Percentiles rank a stretch among this genome's conserved stretches.
Evolutionary conservation across 805 yeast species (phyloP).

Genomic region (Candida nonsorbophila): DNA sequence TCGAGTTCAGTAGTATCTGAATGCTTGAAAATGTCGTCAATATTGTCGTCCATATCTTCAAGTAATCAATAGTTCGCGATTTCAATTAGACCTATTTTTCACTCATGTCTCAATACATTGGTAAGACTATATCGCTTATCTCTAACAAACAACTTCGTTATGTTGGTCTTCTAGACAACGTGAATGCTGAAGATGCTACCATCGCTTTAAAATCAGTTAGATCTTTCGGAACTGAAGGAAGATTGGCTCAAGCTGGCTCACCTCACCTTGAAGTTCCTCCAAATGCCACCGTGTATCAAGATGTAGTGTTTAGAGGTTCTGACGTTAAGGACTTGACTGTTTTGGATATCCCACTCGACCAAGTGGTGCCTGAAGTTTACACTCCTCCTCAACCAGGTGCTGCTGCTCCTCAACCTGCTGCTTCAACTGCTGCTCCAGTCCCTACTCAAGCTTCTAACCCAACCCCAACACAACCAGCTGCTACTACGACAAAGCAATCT

Average conservation of each 20-base stretch:
- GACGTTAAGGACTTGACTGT: slow-evolving; percentile 89
- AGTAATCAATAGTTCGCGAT: no score
- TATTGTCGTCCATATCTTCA: slow-evolving; percentile 6
- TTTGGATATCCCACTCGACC: slow-evolving; percentile 64
- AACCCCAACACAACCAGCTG: slow-evolving; percentile 5
- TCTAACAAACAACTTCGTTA: slow-evolving; percentile 80
- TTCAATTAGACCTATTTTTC: slow-evolving; percentile 1
- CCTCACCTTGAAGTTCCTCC: slow-evolving; percentile 69
- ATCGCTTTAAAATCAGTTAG: slow-evolving; percentile 77
- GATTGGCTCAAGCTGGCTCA: slow-evolving; percentile 53
- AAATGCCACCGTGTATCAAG: slow-evolving; percentile 62
- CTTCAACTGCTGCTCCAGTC: slow-evolving; percentile 4
- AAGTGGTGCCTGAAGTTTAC: slow-evolving; percentile 55
- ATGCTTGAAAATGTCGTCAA: no score
- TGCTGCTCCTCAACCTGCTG: slow-evolving; percentile 5
- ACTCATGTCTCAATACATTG: slow-evolving; percentile 85
- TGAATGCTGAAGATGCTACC: slow-evolving; percentile 87
- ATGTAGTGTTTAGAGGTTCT: slow-evolving; percentile 81
- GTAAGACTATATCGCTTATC: slow-evolving; percentile 78
- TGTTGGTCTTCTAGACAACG: slow-evolving; percentile 81
- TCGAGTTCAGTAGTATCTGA: no score
- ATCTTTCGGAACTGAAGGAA: slow-evolving; percentile 89
- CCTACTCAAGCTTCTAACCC: no score
- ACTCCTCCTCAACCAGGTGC: slow-evolving; percentile 8
- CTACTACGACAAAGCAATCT: slow-evolving; percentile 3